Evolutionary conservation across 345 rosid genomes (phyloP), one percentile per base, ranked within the genome.

Genomic region (Aegle marmelos): DNA sequence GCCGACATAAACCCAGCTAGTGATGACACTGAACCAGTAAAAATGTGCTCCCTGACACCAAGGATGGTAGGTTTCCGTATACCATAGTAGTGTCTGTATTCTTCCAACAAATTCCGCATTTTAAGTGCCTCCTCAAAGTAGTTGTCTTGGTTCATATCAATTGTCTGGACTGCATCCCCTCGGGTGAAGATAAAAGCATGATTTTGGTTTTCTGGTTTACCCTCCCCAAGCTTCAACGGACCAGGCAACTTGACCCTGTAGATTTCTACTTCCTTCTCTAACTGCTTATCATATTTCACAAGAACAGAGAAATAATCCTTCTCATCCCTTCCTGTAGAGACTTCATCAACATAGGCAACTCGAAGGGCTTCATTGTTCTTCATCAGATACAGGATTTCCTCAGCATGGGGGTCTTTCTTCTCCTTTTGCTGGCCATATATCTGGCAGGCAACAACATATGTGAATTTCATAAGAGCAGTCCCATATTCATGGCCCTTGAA

Each of bases 61-160:
- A 96, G 87, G 78, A 93, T 91, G 65, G 92, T 91, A 50, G 97
- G 97, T 81, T 85, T 93, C 80, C 97, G 85, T 9, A 90, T 91
- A 53, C 99, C 96, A 78, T 95, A 90, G 80, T 79, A 64, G 34
- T 8, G 82, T 84, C 82, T 89, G 91, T 86, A 95, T 70, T 95
- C 97, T 89, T 95, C 98, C 93, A 95, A 85, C 71, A 95, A 86
- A 83, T 95, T 95, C 70, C 99, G 88, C 95, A 95, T 89, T 86
- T 95, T 95, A 74, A 95, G 96, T 5, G 99, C 97, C 91, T 95
- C 99, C 83, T 95, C 99, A 73, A 95, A 95, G 87, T 95, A 93
- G 84, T 89, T 91, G 85, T 95, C 99, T 87, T 95, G 99, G 87
- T 95, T 95, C 99, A 95, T 95, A 79, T 95, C 98, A 70, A 95